A percentile compares a stretch with the other conserved stretches of the same genome.
Conservation (phyloP, 768 basidiomycete genomes). For the Tremella yokohamensis region DNA sequence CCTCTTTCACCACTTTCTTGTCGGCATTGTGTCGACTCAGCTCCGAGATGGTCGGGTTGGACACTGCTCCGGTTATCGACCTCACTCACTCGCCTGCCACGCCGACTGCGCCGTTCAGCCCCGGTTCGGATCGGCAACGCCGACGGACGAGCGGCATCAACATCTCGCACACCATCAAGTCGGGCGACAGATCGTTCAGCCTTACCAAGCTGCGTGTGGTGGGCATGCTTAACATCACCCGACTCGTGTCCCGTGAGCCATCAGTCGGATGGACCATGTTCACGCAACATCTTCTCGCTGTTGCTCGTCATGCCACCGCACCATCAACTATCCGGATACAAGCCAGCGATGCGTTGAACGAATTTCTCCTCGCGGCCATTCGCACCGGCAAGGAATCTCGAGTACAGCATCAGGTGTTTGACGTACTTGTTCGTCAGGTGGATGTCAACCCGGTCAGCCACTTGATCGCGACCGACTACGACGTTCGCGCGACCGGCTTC, state of each 20-base stretch:
- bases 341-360: constrained; percentile 80
- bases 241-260: constrained; percentile 76
- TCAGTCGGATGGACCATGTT: constrained; percentile 80
- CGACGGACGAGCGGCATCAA: constrained; percentile 84
- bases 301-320: constrained; percentile 67
- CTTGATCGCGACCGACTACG: constrained; percentile 59
- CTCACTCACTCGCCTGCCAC: constrained; percentile 17
- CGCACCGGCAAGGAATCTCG: constrained; percentile 49
- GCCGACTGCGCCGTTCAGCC: constrained; percentile 17
- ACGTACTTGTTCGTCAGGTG: constrained; percentile 77
- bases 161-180: constrained; percentile 72
- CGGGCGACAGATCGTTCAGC: constrained; percentile 78
- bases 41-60: constrained; percentile 88
- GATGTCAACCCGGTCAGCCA: constrained; percentile 52
- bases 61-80: constrained; percentile 42
- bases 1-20: constrained; percentile 73
- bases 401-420: constrained; percentile 76
- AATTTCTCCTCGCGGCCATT: constrained; percentile 68
- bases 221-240: constrained; percentile 75
- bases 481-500: constrained; percentile 80
- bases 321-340: constrained; percentile 76
- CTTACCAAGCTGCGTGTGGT: constrained; percentile 79
- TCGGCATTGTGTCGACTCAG: constrained; percentile 79
- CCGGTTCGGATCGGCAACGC: constrained; percentile 46
- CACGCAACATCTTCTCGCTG: constrained; percentile 72